phyloP scores from a whole-genome alignment of 1,139 yeast species.

The Debaryomyces sp. region DNA sequence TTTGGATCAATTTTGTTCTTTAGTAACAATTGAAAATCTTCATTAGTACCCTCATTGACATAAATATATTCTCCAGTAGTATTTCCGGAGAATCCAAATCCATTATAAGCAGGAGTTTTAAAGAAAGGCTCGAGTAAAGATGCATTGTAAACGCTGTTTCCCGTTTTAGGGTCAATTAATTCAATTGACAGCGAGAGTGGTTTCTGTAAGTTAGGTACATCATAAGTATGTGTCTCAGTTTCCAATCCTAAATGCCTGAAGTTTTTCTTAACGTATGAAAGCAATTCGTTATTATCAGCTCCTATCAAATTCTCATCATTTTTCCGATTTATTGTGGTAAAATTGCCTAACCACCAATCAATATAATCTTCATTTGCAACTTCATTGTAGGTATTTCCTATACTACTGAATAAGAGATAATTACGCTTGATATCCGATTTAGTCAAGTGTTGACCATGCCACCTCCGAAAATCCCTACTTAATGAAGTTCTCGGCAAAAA shows the following conservation, averaged over 20 bases:
- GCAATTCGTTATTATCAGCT: constrained; percentile 30
- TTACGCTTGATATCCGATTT: constrained; percentile 63
- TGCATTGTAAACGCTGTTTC: constrained; percentile 29
- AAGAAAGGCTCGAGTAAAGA: constrained; percentile 28
- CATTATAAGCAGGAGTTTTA: constrained; percentile 41
- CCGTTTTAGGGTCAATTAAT: constrained; percentile 25
- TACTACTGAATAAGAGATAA: constrained; percentile 30
- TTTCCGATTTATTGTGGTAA: constrained; percentile 21
- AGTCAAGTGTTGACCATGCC: constrained; percentile 67
- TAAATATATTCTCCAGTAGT: constrained; percentile 29
- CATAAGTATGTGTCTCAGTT: constrained; percentile 21
- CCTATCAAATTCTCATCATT: constrained; percentile 26
- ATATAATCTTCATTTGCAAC: constrained; percentile 32
- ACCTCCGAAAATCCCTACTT: constrained; percentile 76
- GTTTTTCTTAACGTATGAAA: constrained; percentile 25
- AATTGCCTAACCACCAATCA: constrained; percentile 27
- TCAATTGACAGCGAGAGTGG: constrained; percentile 30
- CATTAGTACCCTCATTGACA: constrained; percentile 33
- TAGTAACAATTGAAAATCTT: constrained; percentile 30
- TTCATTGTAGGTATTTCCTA: constrained; percentile 26
- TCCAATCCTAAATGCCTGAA: constrained; percentile 34
- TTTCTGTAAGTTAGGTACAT: constrained; percentile 20
- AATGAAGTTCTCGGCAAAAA: constrained; percentile 88
- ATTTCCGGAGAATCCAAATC: constrained; percentile 33
- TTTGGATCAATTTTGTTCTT: constrained; percentile 22